Evolutionary conservation across 805 yeast species (phyloP).

Genomic region (Myxozyma neotropica): DNA sequence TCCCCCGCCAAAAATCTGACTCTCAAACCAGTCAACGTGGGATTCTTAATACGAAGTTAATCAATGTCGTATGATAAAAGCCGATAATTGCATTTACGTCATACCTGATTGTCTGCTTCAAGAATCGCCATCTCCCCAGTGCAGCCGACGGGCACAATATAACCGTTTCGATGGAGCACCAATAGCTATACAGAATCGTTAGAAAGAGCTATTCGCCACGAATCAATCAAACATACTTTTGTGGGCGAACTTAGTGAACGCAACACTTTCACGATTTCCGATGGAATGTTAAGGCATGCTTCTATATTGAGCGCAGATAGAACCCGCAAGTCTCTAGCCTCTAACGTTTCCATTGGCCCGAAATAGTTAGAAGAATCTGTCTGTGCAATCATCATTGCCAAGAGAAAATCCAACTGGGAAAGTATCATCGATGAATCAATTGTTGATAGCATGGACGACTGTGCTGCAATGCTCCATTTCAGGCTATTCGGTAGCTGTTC

Average conservation of each 20-base stretch:
- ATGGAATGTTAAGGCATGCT: not conserved
- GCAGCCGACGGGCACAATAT: conserved; percentile 25
- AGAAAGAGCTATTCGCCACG: not conserved
- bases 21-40: not conserved
- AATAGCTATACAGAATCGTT: not conserved
- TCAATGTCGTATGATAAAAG: not conserved
- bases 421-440: not conserved
- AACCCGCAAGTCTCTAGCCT: not conserved
- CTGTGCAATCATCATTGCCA: conserved; percentile 6
- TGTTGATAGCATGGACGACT: not conserved
- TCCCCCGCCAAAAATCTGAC: not conserved
- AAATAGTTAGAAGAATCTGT: not conserved
- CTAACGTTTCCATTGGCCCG: not conserved
- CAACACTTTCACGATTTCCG: not conserved
- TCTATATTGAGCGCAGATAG: not conserved
- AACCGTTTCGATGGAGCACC: not conserved
- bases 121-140: conserved; percentile 26
- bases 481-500: conserved; percentile 8
- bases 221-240: not conserved
- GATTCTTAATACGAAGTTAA: not conserved
- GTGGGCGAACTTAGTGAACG: not conserved
- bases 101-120: not conserved
- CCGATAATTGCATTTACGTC: not conserved
- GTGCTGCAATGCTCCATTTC: conserved; percentile 26
- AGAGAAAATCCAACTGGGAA: conserved; percentile 16